Evolutionary conservation across 768 basidiomycete species (phyloP).

Genomic region (Hericium coralloides): DNA sequence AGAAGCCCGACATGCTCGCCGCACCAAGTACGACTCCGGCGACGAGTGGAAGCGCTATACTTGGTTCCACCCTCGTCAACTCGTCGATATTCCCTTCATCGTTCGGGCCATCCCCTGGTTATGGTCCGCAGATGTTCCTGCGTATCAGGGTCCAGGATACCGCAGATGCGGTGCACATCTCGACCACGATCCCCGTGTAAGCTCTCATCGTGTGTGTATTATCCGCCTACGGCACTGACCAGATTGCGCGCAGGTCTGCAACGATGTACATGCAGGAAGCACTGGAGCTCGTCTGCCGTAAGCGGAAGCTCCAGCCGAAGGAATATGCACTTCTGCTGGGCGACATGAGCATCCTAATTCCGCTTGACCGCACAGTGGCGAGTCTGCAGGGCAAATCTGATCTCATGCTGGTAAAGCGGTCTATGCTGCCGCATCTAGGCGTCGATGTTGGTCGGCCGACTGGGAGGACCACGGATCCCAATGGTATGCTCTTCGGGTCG

Average conservation of each 20-base stretch:
- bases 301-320: slow-evolving; percentile 59
- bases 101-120: slow-evolving; percentile 57
- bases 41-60: slow-evolving; percentile 12
- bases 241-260: slow-evolving; percentile 45
- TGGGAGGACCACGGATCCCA: slow-evolving; percentile 80
- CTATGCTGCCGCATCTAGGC: slow-evolving; percentile 64
- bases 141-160: slow-evolving; percentile 75
- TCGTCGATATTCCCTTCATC: slow-evolving; percentile 42
- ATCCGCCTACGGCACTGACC: too few species aligned
- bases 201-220: slow-evolving; percentile 21
- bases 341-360: slow-evolving; percentile 68
- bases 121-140: slow-evolving; percentile 78
- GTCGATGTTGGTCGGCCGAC: slow-evolving; percentile 58
- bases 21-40: slow-evolving; percentile 15
- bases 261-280: slow-evolving; percentile 98
- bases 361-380: slow-evolving; percentile 93
- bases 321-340: slow-evolving; percentile 74
- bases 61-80: slow-evolving; percentile 24
- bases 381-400: slow-evolving; percentile 85
- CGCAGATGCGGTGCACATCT: slow-evolving; percentile 77
- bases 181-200: slow-evolving; percentile 87
- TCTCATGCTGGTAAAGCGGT: slow-evolving; percentile 70
- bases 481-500: slow-evolving; percentile 42
- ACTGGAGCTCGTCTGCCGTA: slow-evolving; percentile 73
- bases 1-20: slow-evolving; percentile 38